phyloP scores from a whole-genome alignment of 2,329 filamentous ascomycete genomes.

The Penicillium sp. region DNA sequence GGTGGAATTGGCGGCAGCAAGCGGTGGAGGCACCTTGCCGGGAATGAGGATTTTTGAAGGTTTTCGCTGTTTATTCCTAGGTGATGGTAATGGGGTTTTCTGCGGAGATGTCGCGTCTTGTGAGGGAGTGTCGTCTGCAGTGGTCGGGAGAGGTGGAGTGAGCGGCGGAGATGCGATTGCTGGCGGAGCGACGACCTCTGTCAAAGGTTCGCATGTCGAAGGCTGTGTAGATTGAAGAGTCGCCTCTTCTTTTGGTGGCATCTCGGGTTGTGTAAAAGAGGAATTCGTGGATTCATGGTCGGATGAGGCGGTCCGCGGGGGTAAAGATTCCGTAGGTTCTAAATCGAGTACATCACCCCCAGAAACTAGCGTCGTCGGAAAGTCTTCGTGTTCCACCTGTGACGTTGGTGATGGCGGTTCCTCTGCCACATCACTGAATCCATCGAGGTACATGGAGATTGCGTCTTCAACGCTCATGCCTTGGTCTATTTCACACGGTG shows the following conservation, averaged over 20 bases:
- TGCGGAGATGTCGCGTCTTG: no score
- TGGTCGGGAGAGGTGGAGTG: constrained; percentile 1
- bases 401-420: constrained; percentile 31
- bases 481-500: constrained; percentile 52
- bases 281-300: constrained; percentile 19
- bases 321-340: constrained; percentile 21
- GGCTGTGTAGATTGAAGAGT: neutral
- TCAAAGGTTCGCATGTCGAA: constrained; percentile 2
- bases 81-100: constrained; percentile 1
- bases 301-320: constrained; percentile 15
- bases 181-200: constrained; percentile 5
- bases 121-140: neutral
- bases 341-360: constrained; percentile 17
- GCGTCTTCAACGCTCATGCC: constrained; percentile 56
- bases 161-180: constrained; percentile 6
- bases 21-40: constrained; percentile 35
- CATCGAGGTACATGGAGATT: constrained; percentile 56
- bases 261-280: constrained; percentile 8
- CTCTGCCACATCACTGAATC: constrained; percentile 46
- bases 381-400: constrained; percentile 27
- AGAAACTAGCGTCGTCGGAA: constrained; percentile 24
- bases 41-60: constrained; percentile 28
- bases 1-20: constrained; percentile 28
- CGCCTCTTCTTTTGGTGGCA: neutral
- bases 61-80: constrained; percentile 13